Conservation (phyloP, 2,329 filamentous ascomycete species). For the Colletotrichum musicola region DNA sequence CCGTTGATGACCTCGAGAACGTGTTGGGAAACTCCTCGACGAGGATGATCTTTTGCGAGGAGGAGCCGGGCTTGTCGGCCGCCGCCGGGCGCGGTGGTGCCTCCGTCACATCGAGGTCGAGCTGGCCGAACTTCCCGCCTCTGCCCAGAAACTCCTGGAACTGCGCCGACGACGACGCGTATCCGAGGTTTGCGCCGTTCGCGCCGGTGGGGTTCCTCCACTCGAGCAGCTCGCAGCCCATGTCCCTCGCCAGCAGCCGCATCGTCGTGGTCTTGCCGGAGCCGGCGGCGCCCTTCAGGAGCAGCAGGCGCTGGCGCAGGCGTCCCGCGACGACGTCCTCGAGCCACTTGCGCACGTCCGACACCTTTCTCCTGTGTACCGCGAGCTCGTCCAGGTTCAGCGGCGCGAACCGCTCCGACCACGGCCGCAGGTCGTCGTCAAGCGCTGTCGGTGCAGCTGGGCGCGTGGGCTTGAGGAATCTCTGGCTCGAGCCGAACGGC, state of each 20-base stretch:
- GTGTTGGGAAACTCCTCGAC: conserved; percentile 88
- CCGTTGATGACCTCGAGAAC: conserved; percentile 73
- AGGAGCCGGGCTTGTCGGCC: conserved; percentile 39
- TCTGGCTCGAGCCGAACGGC: conserved; percentile 58
- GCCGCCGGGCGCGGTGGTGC: conserved; percentile 11
- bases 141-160: conserved; percentile 94
- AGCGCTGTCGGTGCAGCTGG: conserved; percentile 46
- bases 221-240: conserved; percentile 83
- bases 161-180: conserved; percentile 79
- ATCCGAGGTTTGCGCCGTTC: conserved; percentile 68
- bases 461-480: conserved; percentile 62
- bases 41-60: conserved; percentile 71
- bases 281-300: conserved; percentile 91
- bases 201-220: conserved; percentile 87
- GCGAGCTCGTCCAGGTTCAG: conserved; percentile 83
- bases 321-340: conserved; percentile 77
- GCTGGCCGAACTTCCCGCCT: conserved; percentile 82
- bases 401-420: conserved; percentile 89
- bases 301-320: conserved; percentile 77
- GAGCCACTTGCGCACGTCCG: conserved; percentile 87
- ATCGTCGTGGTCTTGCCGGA: conserved; percentile 94
- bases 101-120: conserved; percentile 60
- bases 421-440: conserved; percentile 76
- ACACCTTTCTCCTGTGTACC: conserved; percentile 94
- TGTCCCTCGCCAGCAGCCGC: conserved; percentile 79